phyloP scores from a whole-genome alignment of 345 rosid species.

The Salix purpurea region DNA sequence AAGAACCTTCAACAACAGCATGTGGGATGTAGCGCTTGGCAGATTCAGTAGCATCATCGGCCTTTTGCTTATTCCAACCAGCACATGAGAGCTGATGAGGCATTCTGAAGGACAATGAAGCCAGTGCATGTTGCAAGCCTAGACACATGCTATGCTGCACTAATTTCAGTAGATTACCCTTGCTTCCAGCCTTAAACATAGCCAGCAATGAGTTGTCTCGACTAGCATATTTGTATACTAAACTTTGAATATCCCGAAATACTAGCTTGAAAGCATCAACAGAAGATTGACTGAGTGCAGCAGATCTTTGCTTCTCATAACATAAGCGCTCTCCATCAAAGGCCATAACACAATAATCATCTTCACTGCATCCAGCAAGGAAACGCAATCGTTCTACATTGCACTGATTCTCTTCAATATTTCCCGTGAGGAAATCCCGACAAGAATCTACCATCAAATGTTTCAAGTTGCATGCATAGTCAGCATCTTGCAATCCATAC shows the following conservation, averaged over 20 bases:
- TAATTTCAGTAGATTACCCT: constrained; percentile 73
- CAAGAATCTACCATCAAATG: constrained; percentile 70
- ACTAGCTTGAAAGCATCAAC: constrained; percentile 74
- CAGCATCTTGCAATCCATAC: constrained; percentile 66
- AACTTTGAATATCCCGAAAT: constrained; percentile 65
- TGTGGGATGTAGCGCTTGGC: constrained; percentile 63
- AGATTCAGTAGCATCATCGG: constrained; percentile 31
- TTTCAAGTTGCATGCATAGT: constrained; percentile 49
- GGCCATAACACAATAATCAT: constrained; percentile 21
- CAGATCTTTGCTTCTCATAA: constrained; percentile 73
- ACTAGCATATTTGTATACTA: constrained; percentile 57
- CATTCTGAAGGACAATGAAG: constrained; percentile 72
- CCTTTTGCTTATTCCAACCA: constrained; percentile 58
- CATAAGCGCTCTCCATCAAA: constrained; percentile 42
- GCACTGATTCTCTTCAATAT: constrained; percentile 34
- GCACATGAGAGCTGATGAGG: constrained; percentile 64
- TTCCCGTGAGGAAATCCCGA: constrained; percentile 52
- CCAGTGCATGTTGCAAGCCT: constrained; percentile 78
- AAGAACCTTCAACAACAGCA: constrained; percentile 70
- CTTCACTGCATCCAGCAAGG: constrained; percentile 47
- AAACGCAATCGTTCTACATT: constrained; percentile 14
- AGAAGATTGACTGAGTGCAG: constrained; percentile 61
- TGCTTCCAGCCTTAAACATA: constrained; percentile 91
- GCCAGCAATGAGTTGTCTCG: constrained; percentile 61
- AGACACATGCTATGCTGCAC: constrained; percentile 89